phyloP scores from a whole-genome alignment of 495 filamentous ascomycete species.

The Hyphodiscus hymeniophilus region DNA sequence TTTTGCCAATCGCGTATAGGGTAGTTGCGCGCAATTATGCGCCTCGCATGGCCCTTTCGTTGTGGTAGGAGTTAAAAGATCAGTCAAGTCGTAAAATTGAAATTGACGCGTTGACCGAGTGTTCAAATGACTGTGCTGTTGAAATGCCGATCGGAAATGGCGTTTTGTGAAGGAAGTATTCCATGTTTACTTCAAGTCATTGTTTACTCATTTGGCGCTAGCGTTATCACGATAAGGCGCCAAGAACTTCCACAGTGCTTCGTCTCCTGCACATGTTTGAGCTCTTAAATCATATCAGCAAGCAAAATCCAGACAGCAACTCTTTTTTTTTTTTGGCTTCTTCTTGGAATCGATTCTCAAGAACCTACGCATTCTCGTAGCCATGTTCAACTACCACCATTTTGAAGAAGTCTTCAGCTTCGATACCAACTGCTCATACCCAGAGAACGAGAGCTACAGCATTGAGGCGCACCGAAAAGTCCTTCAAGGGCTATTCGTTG shows the following conservation, averaged over 20 bases:
- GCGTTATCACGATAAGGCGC: not conserved
- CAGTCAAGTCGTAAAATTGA: not conserved
- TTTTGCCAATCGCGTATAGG: not conserved
- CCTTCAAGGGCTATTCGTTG: constrained; percentile 66
- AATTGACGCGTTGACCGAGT: constrained; percentile 3
- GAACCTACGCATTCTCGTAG: too few species aligned
- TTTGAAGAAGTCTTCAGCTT: constrained; percentile 59
- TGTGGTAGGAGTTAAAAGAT: not conserved
- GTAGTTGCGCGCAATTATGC: not conserved
- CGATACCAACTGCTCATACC: constrained; percentile 54
- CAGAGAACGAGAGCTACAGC: constrained; percentile 43
- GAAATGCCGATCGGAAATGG: too few species aligned
- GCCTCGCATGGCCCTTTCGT: not conserved
- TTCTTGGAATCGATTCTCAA: too few species aligned
- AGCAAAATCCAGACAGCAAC: too few species aligned
- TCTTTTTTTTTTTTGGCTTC: too few species aligned
- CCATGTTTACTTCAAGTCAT: not conserved
- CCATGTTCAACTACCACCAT: constrained; percentile 35
- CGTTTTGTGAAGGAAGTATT: not conserved
- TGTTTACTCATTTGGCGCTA: not conserved
- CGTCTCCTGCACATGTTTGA: too few species aligned
- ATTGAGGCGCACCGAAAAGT: constrained; percentile 54
- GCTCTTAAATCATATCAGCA: too few species aligned
- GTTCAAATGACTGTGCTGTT: not conserved
- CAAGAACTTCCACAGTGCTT: too few species aligned